phyloP scores from a whole-genome alignment of 345 rosid genomes.

The Firmiana major region DNA sequence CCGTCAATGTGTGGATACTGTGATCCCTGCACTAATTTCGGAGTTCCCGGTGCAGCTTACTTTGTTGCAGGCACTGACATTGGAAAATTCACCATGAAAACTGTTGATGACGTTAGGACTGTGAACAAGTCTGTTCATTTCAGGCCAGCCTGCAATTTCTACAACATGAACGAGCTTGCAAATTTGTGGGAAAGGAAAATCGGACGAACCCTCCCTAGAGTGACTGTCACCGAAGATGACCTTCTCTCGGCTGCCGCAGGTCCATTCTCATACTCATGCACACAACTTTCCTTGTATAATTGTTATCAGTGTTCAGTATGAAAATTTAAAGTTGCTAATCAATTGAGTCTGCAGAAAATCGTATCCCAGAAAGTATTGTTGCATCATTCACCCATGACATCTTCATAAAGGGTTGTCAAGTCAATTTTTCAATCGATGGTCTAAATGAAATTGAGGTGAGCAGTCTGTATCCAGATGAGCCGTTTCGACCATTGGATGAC shows the following conservation, averaged over 20 bases:
- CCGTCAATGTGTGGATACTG: too few species aligned
- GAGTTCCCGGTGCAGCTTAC: conserved; percentile 43
- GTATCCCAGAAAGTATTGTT: conserved; percentile 53
- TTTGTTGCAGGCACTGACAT: conserved; percentile 65
- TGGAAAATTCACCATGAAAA: conserved; percentile 66
- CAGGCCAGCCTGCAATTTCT: conserved; percentile 46
- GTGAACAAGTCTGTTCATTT: conserved; percentile 59
- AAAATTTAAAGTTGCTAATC: not conserved
- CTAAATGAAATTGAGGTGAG: conserved; percentile 34
- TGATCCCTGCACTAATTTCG: too few species aligned
- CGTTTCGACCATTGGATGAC: conserved; percentile 46
- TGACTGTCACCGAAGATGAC: conserved; percentile 42
- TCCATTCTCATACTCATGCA: too few species aligned
- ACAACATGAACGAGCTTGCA: conserved; percentile 67
- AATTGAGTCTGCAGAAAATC: conserved; percentile 38
- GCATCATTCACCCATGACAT: conserved; percentile 77
- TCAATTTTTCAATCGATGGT: conserved; percentile 42
- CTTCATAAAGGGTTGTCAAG: conserved; percentile 65
- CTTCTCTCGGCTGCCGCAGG: conserved; percentile 59
- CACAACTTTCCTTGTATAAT: too few species aligned
- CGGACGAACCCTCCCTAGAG: conserved; percentile 51
- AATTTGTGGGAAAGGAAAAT: conserved; percentile 63
- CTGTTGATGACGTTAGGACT: conserved; percentile 48
- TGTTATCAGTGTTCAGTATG: not conserved
- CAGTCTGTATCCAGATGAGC: conserved; percentile 46